phyloP scores from a whole-genome alignment of 2,329 filamentous ascomycete genomes.

The Fusarium camptoceras region DNA sequence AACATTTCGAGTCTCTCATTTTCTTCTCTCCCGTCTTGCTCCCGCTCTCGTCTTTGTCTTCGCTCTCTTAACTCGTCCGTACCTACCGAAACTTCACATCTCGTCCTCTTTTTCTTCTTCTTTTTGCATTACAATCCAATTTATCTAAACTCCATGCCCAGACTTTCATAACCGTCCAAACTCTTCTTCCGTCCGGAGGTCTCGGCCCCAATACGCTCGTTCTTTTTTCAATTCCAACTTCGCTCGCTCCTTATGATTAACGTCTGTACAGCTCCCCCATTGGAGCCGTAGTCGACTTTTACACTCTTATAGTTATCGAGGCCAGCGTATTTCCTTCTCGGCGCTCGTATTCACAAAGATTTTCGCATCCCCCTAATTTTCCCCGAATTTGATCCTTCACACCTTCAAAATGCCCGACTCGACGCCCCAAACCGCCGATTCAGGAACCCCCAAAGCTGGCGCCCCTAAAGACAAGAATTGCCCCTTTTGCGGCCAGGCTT shows the following conservation, averaged over 20 bases:
- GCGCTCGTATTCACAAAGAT: slow-evolving; percentile 24
- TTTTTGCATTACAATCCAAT: neutral
- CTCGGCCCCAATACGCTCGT: slow-evolving; percentile 49
- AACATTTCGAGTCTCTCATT: slow-evolving; percentile 25
- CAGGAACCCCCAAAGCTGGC: slow-evolving; percentile 52
- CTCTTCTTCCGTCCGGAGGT: slow-evolving; percentile 34
- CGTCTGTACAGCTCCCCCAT: slow-evolving; percentile 45
- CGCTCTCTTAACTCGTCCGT: slow-evolving; percentile 27
- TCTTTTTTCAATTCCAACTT: slow-evolving; percentile 37
- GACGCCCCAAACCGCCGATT: slow-evolving; percentile 51
- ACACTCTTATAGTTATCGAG: slow-evolving; percentile 31
- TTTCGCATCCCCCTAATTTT: slow-evolving; percentile 8
- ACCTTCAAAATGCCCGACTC: slow-evolving; percentile 51
- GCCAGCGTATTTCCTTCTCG: slow-evolving; percentile 16
- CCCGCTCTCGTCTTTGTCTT: slow-evolving; percentile 10
- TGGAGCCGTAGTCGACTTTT: slow-evolving; percentile 43
- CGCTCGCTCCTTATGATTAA: slow-evolving; percentile 49
- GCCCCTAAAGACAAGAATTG: slow-evolving; percentile 87
- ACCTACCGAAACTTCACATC: slow-evolving; percentile 5
- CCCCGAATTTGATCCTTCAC: slow-evolving; percentile 17
- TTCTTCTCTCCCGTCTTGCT: slow-evolving; percentile 10
- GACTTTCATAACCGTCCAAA: slow-evolving; percentile 18
- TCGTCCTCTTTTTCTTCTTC: neutral
- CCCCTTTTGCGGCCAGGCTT: slow-evolving; percentile 87
- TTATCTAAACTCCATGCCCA: slow-evolving; percentile 9